Evolutionary conservation across 441 rosid genomes (phyloP), one percentile per base, ranked within the genome.

Genomic region (Brassica balearica): DNA sequence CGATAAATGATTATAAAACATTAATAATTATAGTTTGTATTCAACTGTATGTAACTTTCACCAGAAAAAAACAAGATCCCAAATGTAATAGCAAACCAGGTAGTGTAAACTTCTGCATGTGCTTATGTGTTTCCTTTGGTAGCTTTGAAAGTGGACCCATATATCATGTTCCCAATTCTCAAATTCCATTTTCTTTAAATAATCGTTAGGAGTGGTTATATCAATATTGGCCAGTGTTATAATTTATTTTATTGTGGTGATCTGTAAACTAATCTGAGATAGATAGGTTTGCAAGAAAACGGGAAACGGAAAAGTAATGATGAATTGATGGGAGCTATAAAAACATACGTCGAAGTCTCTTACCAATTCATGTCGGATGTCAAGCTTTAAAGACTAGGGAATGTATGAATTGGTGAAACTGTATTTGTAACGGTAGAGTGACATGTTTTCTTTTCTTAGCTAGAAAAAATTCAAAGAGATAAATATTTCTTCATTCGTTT

Each of bases 91-190:
- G 46, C 10, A 8, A 38, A 38, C 46, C 46, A 38, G 3, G 12
- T 9, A 38, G 11, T 38, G 46, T 38, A 38, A 38, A 38, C 11
- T 38, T 38, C 46, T 38, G 46, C 46, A 38, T 38, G 46, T 38
- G 46, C 46, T 38, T 38, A 9, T 38, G 11, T 38, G 46, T 8
- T 9, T 38, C 11, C 46, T 38, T 38, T 38, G 46, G 12, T 38
- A 38, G 36, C 36, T 32, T 32, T 38, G 11, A 38, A 67, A 56
- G 43, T 75, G 78, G 72, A 20, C 53, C 76, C 62, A 67, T 34
- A 56, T 25, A 58, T 63, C 76, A 71, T 71, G 67, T 71, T 71
- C 48, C 32, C 11, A 8, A 38, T 2, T 38, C 46, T 38, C 11
- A 55, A 55, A 55, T 55, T 5, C 60, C 19, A n/a, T 59, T 5